Percentiles rank a stretch among this genome's conserved stretches.
Evolutionary conservation across 2,329 filamentous ascomycete genomes (phyloP).

Genomic region (Escovopsis sp.): DNA sequence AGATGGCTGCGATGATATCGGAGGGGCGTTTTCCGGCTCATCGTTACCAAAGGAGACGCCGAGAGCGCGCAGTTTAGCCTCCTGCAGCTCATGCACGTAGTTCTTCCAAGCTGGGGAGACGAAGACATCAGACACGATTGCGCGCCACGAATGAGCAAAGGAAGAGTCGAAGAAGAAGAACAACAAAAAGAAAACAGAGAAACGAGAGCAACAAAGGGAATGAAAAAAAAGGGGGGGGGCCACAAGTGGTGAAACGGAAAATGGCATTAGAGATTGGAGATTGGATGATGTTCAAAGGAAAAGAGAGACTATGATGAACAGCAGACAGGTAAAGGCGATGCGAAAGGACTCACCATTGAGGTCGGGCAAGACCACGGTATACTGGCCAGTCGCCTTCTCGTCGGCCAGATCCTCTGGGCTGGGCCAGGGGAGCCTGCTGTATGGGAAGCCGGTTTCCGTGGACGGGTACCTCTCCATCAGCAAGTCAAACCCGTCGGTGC

Average conservation of each 20-base stretch:
- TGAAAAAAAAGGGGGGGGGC: no score
- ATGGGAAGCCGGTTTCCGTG: conserved; percentile 31
- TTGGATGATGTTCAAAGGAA: no score
- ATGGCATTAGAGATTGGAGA: no score
- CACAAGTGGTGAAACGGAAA: no score
- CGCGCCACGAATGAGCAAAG: no score
- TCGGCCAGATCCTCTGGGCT: conserved; percentile 39
- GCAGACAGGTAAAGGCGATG: not conserved
- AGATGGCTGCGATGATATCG: conserved; percentile 55
- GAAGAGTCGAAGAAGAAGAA: no score
- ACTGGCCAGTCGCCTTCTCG: conserved; percentile 39
- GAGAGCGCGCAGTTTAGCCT: conserved; percentile 83
- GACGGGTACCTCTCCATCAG: conserved; percentile 29
- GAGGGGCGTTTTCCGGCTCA: conserved; percentile 45
- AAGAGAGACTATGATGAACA: not conserved
- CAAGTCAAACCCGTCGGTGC: conserved; percentile 53
- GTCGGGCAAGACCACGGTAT: conserved; percentile 54
- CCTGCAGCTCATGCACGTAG: conserved; percentile 70
- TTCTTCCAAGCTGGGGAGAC: conserved; percentile 43
- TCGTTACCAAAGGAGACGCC: conserved; percentile 72
- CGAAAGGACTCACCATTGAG: conserved; percentile 35
- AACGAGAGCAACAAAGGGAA: no score
- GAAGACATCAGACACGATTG: no score
- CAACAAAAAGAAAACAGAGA: no score
- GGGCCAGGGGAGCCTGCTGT: conserved; percentile 58